Percentiles rank a stretch among this genome's conserved stretches.
Conservation (phyloP, 2,329 filamentous ascomycete species). For the Cylindrodendrum hubeiense region DNA sequence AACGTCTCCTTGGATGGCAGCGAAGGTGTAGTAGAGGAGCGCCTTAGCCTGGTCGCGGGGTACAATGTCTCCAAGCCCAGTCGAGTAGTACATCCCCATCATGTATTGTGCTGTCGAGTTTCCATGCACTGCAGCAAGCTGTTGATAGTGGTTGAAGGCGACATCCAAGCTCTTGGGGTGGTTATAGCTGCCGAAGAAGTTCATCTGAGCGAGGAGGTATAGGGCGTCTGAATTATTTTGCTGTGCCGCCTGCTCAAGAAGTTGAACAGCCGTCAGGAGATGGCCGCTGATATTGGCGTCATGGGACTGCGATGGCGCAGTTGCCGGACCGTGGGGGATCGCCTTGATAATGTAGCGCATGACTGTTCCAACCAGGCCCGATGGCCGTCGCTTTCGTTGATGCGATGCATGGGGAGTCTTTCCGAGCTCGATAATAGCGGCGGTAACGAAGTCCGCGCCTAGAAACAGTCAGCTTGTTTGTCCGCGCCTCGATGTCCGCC, state of each 20-base stretch:
- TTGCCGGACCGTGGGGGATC: slow-evolving; percentile 63
- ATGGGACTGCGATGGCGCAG: slow-evolving; percentile 56
- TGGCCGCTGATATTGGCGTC: slow-evolving; percentile 54
- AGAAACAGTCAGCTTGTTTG: slow-evolving; percentile 30
- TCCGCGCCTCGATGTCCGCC: slow-evolving; percentile 8
- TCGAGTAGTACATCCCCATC: slow-evolving; percentile 95
- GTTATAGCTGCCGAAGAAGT: slow-evolving; percentile 95
- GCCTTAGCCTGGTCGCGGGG: slow-evolving; percentile 91
- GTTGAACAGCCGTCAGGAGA: slow-evolving; percentile 63
- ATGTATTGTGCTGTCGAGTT: slow-evolving; percentile 96
- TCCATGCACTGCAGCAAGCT: slow-evolving; percentile 80
- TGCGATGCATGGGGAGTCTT: slow-evolving; percentile 62
- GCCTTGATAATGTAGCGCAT: slow-evolving; percentile 61
- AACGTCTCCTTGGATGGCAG: slow-evolving; percentile 84
- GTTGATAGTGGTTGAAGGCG: slow-evolving; percentile 85
- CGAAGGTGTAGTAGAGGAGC: slow-evolving; percentile 93
- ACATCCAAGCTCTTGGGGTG: slow-evolving; percentile 84
- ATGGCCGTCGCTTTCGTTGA: slow-evolving; percentile 57
- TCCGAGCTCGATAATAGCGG: slow-evolving; percentile 62
- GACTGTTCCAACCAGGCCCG: slow-evolving; percentile 57
- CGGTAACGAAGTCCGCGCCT: slow-evolving; percentile 67
- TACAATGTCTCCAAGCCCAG: slow-evolving; percentile 85
- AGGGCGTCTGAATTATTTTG: slow-evolving; percentile 84
- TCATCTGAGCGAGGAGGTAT: slow-evolving; percentile 91
- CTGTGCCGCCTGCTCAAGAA: slow-evolving; percentile 65